Evolutionary conservation across 305 asterid species (phyloP).

Genomic region (Fraxinus albicans): DNA sequence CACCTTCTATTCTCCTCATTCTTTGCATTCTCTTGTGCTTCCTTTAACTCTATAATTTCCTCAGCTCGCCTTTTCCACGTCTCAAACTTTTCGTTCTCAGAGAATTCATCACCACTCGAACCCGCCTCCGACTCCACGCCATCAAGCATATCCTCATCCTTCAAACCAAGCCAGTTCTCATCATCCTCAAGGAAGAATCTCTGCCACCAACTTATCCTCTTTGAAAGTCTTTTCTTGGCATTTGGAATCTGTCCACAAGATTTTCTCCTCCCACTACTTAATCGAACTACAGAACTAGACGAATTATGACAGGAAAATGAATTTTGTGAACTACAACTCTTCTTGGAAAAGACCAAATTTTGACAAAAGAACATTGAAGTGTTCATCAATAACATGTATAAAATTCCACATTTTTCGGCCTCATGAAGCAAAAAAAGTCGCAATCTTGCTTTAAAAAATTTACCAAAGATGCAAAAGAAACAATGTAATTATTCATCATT

Average conservation of each 20-base stretch:
- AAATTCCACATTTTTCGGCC: slow-evolving; percentile 68
- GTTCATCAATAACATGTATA: slow-evolving; percentile 81
- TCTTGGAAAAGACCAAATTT: slow-evolving; percentile 47
- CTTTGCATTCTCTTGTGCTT: slow-evolving; percentile 75
- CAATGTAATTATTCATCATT: slow-evolving; percentile 36
- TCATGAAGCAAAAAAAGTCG: slow-evolving; percentile 46
- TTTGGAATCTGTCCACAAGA: slow-evolving; percentile 49
- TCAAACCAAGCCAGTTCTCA: slow-evolving; percentile 90
- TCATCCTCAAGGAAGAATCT: slow-evolving; percentile 75
- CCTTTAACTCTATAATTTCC: slow-evolving; percentile 86
- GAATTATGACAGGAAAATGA: slow-evolving; percentile 33
- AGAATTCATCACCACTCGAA: slow-evolving; percentile 45
- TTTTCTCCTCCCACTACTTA: slow-evolving; percentile 50
- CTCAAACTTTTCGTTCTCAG: slow-evolving; percentile 88
- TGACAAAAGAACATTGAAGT: slow-evolving; percentile 68
- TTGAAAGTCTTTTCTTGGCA: slow-evolving; percentile 63
- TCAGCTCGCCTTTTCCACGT: slow-evolving; percentile 93
- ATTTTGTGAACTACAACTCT: slow-evolving; percentile 24
- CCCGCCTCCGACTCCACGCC: slow-evolving; percentile 58
- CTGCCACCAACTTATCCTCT: slow-evolving; percentile 80
- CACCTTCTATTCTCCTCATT: slow-evolving; percentile 85
- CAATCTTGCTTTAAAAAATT: slow-evolving; percentile 38
- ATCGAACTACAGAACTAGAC: slow-evolving; percentile 31
- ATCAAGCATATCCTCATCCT: slow-evolving; percentile 69
- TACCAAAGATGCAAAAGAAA: slow-evolving; percentile 23